A percentile compares a stretch with the other conserved stretches of the same genome.
Conservation (phyloP, 2,329 filamentous ascomycete genomes). For the Botrytis paeoniae region DNA sequence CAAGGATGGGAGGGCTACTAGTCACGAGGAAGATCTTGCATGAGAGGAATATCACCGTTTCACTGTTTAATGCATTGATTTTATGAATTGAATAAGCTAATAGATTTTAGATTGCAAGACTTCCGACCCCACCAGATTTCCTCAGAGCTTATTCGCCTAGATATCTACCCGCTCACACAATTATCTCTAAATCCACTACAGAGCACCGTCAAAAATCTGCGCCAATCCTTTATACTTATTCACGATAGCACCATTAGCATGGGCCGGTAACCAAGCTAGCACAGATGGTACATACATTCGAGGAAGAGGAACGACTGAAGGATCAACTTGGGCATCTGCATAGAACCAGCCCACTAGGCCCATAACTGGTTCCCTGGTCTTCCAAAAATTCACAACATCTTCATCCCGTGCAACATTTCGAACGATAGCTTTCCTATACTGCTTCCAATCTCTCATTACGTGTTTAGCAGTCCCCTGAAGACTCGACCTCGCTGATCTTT, state of each 20-base stretch:
- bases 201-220: neutral
- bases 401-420: neutral
- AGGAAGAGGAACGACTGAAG: neutral
- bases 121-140: neutral
- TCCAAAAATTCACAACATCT: neutral
- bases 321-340: neutral
- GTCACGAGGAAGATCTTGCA: neutral
- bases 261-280: neutral
- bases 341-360: neutral
- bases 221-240: conserved; percentile 8
- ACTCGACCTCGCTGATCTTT: neutral
- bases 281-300: neutral
- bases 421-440: neutral
- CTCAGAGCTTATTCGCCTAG: neutral
- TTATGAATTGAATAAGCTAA: neutral
- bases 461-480: neutral
- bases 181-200: neutral
- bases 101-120: neutral
- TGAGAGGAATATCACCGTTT: neutral
- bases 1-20: neutral
- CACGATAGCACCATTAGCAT: neutral
- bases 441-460: neutral
- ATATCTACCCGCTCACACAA: neutral
- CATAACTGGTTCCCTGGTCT: neutral
- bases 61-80: neutral